Conservation (phyloP, 257 asterid genomes). For the Gardenia jasminoides region DNA sequence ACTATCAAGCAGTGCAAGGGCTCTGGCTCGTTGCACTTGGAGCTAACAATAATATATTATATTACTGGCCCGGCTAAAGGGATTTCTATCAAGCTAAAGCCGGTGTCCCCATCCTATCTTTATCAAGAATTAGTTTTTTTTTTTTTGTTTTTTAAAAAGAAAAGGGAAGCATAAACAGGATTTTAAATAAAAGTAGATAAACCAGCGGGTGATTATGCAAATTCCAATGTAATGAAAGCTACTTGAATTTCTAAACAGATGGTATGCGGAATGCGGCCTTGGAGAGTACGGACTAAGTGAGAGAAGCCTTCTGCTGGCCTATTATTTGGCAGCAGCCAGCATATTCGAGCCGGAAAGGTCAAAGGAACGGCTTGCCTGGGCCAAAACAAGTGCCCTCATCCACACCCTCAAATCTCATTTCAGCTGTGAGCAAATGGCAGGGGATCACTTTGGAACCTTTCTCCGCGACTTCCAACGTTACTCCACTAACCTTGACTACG, state of each 20-base stretch:
- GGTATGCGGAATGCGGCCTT: constrained; percentile 49
- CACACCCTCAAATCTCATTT: constrained; percentile 39
- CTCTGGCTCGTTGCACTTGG: too few relatives aligned
- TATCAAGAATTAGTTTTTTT: too few relatives aligned
- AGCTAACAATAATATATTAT: too few relatives aligned
- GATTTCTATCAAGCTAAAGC: too few relatives aligned
- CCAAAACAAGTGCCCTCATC: constrained; percentile 60
- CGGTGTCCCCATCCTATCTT: too few relatives aligned
- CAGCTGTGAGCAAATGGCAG: constrained; percentile 15
- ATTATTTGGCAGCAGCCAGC: constrained; percentile 55
- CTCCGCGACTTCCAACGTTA: constrained; percentile 34
- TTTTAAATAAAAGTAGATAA: neutral
- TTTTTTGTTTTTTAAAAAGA: too few relatives aligned
- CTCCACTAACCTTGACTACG: constrained; percentile 23
- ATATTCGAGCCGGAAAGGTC: constrained; percentile 65
- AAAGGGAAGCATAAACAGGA: too few relatives aligned
- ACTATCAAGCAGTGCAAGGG: neutral
- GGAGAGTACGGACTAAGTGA: constrained; percentile 45
- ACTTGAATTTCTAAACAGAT: constrained; percentile 33
- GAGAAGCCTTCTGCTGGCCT: constrained; percentile 33
- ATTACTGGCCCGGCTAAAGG: too few relatives aligned
- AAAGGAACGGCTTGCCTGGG: constrained; percentile 63
- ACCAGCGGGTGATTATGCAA: neutral
- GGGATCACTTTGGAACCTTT: constrained; percentile 41
- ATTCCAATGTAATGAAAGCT: neutral